phyloP scores from a whole-genome alignment of 2,329 filamentous ascomycete genomes.

The Colletotrichum sp. region DNA sequence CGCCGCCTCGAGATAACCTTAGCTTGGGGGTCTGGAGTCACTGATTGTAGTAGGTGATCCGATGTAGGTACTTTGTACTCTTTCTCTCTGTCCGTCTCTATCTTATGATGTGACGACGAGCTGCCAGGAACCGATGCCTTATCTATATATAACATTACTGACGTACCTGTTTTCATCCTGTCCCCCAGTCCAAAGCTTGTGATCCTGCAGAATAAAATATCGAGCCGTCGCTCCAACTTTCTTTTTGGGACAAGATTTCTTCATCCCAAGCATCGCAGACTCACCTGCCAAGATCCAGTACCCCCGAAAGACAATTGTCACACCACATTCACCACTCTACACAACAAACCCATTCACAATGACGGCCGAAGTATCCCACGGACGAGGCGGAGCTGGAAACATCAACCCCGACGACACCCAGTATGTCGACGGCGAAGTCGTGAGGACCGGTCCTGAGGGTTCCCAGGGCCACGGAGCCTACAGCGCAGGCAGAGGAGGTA shows the following conservation, averaged over 20 bases:
- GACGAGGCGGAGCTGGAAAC: slow-evolving; percentile 66
- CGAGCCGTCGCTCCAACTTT: background rate
- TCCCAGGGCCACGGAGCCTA: slow-evolving; percentile 63
- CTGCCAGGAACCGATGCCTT: slow-evolving; percentile 13
- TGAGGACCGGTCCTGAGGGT: slow-evolving; percentile 56
- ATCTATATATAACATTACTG: slow-evolving; percentile 17
- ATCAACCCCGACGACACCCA: slow-evolving; percentile 60
- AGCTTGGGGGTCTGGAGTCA: background rate
- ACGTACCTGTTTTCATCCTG: slow-evolving; percentile 8
- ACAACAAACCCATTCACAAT: slow-evolving; percentile 27
- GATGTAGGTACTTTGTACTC: background rate
- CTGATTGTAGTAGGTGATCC: slow-evolving; percentile 8
- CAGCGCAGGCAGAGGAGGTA: slow-evolving; percentile 64
- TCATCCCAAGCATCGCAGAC: background rate
- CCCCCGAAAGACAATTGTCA: background rate
- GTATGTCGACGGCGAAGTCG: slow-evolving; percentile 67
- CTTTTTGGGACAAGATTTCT: background rate
- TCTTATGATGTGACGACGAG: slow-evolving; percentile 20
- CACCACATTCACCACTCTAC: background rate
- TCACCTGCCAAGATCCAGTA: background rate
- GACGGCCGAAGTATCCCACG: slow-evolving; percentile 59
- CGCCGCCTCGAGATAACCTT: slow-evolving; percentile 5
- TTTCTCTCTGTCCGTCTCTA: background rate
- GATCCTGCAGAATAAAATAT: background rate
- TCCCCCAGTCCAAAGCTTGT: background rate